Conservation (phyloP, 2,329 filamentous ascomycete genomes). For the Purpureocillium lavendulum region DNA sequence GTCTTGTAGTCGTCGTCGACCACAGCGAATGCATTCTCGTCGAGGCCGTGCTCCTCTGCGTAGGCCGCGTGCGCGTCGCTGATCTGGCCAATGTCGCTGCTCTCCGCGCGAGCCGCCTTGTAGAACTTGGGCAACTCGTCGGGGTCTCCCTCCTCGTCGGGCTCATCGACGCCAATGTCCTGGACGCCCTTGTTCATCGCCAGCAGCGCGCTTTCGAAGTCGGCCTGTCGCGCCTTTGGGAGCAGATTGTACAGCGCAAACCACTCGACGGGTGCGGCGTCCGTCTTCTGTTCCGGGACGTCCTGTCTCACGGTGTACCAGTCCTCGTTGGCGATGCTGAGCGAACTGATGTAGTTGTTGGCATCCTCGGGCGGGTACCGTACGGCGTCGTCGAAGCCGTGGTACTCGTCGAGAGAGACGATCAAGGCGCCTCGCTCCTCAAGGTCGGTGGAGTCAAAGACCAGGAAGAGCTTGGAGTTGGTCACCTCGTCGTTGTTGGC, state of each 20-base stretch:
- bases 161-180: neutral
- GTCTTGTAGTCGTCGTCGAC: constrained; percentile 1
- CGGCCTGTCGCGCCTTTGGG: neutral
- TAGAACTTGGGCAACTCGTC: neutral
- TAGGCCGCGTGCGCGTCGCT: constrained; percentile 1
- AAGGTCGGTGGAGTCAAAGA: constrained; percentile 2
- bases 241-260: constrained; percentile 4
- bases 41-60: neutral
- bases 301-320: constrained; percentile 3
- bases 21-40: neutral
- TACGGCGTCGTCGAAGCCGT: constrained; percentile 4
- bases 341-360: constrained; percentile 1
- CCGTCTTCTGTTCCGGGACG: neutral
- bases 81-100: neutral
- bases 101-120: neutral
- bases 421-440: constrained; percentile 1
- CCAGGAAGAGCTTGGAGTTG: constrained; percentile 1
- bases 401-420: constrained; percentile 4
- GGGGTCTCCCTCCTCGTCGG: neutral
- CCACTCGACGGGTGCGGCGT: neutral
- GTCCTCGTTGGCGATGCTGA: constrained; percentile 2
- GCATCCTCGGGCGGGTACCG: neutral
- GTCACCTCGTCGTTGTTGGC: neutral
- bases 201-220: neutral
- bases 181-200: constrained; percentile 3